A percentile compares a stretch with the other conserved stretches of the same genome.
Evolutionary conservation across 176 grass and related monocot species (phyloP).

Genomic region (Avena eriantha): DNA sequence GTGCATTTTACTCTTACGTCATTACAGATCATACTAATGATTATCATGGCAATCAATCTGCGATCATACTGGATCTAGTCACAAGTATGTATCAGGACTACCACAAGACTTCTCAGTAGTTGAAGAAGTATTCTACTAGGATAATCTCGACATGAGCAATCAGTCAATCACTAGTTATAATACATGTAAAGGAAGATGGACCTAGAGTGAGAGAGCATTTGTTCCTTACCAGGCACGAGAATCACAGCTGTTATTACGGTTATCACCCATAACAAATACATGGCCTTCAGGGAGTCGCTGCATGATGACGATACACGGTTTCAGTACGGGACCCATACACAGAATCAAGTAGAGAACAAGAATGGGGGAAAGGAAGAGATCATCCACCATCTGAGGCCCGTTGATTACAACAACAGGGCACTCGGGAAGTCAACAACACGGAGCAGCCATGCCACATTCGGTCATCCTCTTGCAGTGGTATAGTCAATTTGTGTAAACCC

Average conservation of each 20-base stretch:
- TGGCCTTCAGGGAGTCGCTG: slow-evolving; percentile 59
- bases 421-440: slow-evolving; percentile 71
- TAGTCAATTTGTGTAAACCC: not conserved
- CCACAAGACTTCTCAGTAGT: not conserved
- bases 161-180: not conserved
- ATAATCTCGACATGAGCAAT: slow-evolving; percentile 3
- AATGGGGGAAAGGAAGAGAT: slow-evolving; percentile 37
- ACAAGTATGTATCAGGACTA: not conserved
- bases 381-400: slow-evolving; percentile 66
- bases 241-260: slow-evolving; percentile 58
- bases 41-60: not conserved
- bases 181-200: not conserved
- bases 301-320: slow-evolving; percentile 23
- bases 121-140: not conserved
- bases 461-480: slow-evolving; percentile 40
- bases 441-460: slow-evolving; percentile 60
- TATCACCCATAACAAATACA: slow-evolving; percentile 59
- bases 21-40: not conserved
- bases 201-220: not conserved
- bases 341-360: not conserved
- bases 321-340: slow-evolving; percentile 20
- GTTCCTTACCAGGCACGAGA: slow-evolving; percentile 57
- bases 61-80: not conserved
- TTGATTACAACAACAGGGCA: slow-evolving; percentile 37
- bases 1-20: not conserved